phyloP scores from a whole-genome alignment of 2,329 filamentous ascomycete genomes.

The Talaromyces sp. region DNA sequence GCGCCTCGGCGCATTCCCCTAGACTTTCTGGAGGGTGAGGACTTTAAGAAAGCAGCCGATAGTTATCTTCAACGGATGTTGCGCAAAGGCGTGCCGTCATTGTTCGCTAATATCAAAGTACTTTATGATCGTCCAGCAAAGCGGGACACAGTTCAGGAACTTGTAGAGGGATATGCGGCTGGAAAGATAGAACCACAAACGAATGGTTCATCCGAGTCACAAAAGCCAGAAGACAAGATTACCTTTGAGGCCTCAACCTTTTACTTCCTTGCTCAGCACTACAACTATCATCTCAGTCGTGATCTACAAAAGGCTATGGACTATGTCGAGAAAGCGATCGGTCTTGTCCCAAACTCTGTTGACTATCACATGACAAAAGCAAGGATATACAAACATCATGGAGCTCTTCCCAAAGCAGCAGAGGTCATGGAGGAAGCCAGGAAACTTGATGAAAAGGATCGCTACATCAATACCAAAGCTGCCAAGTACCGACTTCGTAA shows the following conservation, averaged over 20 bases:
- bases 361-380: conserved; percentile 96
- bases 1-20: conserved; percentile 81
- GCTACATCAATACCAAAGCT: conserved; percentile 97
- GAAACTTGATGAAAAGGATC: conserved; percentile 79
- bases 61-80: conserved; percentile 80
- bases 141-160: conserved; percentile 67
- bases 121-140: conserved; percentile 78
- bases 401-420: conserved; percentile 73
- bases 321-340: conserved; percentile 79
- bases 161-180: conserved; percentile 75
- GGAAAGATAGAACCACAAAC: conserved; percentile 48
- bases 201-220: conserved; percentile 49
- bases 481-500: conserved; percentile 96
- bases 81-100: conserved; percentile 88
- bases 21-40: conserved; percentile 80
- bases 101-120: conserved; percentile 94
- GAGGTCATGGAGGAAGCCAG: conserved; percentile 86
- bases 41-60: conserved; percentile 74
- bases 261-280: conserved; percentile 95
- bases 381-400: conserved; percentile 86
- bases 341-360: conserved; percentile 73
- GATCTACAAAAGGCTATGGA: conserved; percentile 77
- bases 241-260: conserved; percentile 72
- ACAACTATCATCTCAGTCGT: conserved; percentile 86
- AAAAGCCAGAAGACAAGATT: conserved; percentile 51